A percentile compares a stretch with the other conserved stretches of the same genome.
Conservation (phyloP, 2,329 filamentous ascomycete species). For the Teratosphaeria pseudoeucalypti region DNA sequence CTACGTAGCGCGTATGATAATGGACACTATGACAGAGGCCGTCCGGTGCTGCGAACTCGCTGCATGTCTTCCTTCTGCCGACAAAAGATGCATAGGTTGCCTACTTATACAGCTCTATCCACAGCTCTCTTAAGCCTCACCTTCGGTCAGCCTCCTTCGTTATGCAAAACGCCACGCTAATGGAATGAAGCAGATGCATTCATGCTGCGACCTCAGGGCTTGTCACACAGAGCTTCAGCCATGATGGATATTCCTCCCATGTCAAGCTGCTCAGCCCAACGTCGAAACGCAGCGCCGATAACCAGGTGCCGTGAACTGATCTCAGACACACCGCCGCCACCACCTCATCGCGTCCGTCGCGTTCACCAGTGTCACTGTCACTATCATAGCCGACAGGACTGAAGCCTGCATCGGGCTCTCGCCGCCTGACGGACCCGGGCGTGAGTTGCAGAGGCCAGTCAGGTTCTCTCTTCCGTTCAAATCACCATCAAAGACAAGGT, state of each 20-base stretch:
- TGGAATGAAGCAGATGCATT: background rate
- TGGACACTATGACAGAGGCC: background rate
- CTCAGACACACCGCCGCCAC: background rate
- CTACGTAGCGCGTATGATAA: background rate
- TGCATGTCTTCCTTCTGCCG: too few species aligned
- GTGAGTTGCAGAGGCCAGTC: background rate
- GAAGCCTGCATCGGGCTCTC: slow-evolving; percentile 1
- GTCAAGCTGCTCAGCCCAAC: background rate
- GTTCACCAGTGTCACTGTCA: background rate
- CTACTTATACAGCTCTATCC: background rate
- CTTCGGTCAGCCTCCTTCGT: background rate
- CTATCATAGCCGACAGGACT: background rate
- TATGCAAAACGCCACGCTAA: background rate
- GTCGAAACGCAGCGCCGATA: background rate
- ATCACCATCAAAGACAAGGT: background rate
- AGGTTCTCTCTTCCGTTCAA: background rate
- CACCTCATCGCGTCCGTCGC: background rate
- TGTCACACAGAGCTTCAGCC: too few species aligned
- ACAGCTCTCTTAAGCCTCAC: background rate
- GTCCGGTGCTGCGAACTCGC: background rate
- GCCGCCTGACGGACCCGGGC: background rate
- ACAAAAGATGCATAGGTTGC: too few species aligned
- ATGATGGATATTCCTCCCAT: background rate
- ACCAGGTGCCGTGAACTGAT: background rate
- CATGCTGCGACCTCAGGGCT: too few species aligned